Base-by-base conservation (phyloP, 495 filamentous ascomycete species). In the Aspergillus avenaceus region DNA sequence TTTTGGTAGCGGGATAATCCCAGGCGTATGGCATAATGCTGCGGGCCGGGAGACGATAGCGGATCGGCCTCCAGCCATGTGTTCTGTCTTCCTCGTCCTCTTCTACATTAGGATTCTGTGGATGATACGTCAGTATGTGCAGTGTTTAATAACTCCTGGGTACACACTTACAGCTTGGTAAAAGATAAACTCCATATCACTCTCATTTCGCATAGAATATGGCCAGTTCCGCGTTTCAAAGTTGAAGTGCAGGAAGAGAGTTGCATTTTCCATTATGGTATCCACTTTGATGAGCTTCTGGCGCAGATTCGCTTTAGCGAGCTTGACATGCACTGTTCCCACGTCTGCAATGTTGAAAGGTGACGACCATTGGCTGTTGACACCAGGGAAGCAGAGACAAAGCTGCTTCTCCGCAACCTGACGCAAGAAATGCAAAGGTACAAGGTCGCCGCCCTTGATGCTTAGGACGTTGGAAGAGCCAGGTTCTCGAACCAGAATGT, bases 11-110 rank as follows among this genome's bases (percentile, higher is more conserved):
- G 2, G 93, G 93, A 70, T 93, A 97, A 63, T 98, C 95, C 93
- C 93, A 98, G 24, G 93, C 92, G 63, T 98, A 98, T 4, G 95
- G 92, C 93, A 98, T 98, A 68, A 97, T 96, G 65, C 92, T 97
- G 26, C 95, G 80, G 6, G 91, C 83, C 3, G 93, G 93, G 12
- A 98, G 79, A n/a, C 91, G 87, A 64, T 98, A 98, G 31, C 88
- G 76, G 54, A 97, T 87, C 9, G 88, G 90, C 47, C 87, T 82
- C 87, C 91, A 98, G 5, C 88, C 86, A 42, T 85, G 88, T 22
- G 73, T 72, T 32, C 79, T 74, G 54, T 95, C 90, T 53, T 91
- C 86, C 48, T 84, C 82, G 41, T 86, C 86, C 46, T 96, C 92
- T 53, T 96, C 92, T 25, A 85, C 61, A 54, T 83, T 84, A 12